Evolutionary conservation across 2,329 filamentous ascomycete genomes (phyloP).

Genomic region (Sporothrix schenckii): DNA sequence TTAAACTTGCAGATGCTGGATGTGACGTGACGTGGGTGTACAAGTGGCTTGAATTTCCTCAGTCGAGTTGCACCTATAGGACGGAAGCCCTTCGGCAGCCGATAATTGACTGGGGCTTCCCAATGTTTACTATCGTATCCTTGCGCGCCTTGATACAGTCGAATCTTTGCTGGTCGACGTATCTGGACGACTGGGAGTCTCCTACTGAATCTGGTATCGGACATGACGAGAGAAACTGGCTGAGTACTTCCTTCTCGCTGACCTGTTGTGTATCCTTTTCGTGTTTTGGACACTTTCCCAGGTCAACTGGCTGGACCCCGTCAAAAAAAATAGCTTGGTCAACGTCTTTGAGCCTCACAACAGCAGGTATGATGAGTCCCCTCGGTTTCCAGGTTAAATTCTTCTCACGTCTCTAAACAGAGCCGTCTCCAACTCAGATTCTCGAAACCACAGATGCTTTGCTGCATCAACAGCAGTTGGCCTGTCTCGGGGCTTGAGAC

Average conservation of each 20-base stretch:
- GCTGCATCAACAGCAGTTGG: conserved; percentile 30
- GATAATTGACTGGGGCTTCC: not conserved
- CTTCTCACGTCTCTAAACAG: conserved; percentile 32
- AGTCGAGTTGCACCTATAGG: not conserved
- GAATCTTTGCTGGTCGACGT: not conserved
- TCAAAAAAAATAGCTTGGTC: not conserved
- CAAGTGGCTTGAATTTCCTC: too few relatives aligned
- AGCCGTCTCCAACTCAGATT: not conserved
- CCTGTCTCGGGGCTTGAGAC: conserved; percentile 25
- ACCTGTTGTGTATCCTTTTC: not conserved
- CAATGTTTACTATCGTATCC: not conserved
- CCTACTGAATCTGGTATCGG: conserved; percentile 1
- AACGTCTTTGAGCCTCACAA: conserved; percentile 30
- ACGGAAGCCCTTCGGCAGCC: not conserved
- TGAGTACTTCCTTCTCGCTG: not conserved
- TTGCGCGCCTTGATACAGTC: not conserved
- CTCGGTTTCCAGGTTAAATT: conserved; percentile 33
- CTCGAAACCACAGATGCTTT: conserved; percentile 33
- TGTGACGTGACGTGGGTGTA: not conserved
- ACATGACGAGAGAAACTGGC: not conserved
- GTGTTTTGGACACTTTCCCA: not conserved
- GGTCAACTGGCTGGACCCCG: not conserved
- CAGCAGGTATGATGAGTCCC: conserved; percentile 32
- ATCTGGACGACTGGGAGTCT: not conserved
- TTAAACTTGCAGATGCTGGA: not conserved